Percentiles rank a stretch among this genome's conserved stretches.
phyloP scores from a whole-genome alignment of 768 basidiomycete species.

The Krasilnikovozyma curviuscula region DNA sequence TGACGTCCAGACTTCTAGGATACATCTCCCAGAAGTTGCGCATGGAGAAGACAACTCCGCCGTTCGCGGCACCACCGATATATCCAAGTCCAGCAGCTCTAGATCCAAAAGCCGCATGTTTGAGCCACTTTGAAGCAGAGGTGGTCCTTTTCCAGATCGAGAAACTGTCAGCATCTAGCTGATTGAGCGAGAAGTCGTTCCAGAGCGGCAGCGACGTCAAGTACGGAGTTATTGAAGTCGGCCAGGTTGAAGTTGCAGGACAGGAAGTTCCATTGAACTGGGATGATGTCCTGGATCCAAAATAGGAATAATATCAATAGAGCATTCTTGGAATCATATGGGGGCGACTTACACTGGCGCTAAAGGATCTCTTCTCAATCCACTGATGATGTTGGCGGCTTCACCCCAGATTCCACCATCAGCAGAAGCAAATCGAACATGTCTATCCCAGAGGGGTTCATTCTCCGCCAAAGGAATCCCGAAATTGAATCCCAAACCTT shows the following conservation, averaged over 20 bases:
- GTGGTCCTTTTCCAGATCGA: background rate
- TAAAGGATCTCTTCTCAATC: too few species aligned
- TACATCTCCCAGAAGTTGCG: conserved; percentile 4
- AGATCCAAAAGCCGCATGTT: background rate
- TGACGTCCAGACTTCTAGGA: conserved; percentile 1
- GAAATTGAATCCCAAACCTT: background rate
- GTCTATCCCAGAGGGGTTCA: background rate
- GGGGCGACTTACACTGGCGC: too few species aligned
- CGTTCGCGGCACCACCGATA: conserved; percentile 1
- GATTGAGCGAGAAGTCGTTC: conserved; percentile 1
- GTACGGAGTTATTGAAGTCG: background rate
- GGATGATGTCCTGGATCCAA: too few species aligned
- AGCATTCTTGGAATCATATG: too few species aligned
- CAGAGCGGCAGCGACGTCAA: background rate
- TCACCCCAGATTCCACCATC: conserved; percentile 2
- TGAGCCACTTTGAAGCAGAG: background rate
- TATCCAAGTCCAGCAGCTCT: background rate
- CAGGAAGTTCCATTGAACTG: background rate
- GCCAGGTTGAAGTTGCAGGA: background rate
- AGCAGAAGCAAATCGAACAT: background rate
- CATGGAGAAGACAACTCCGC: background rate
- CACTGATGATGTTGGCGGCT: background rate
- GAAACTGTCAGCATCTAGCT: background rate
- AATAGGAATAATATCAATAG: too few species aligned
- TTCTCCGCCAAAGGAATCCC: background rate